Evolutionary conservation across 2,329 filamentous ascomycete genomes (phyloP).

Genomic region (Microcyclosporella mali): DNA sequence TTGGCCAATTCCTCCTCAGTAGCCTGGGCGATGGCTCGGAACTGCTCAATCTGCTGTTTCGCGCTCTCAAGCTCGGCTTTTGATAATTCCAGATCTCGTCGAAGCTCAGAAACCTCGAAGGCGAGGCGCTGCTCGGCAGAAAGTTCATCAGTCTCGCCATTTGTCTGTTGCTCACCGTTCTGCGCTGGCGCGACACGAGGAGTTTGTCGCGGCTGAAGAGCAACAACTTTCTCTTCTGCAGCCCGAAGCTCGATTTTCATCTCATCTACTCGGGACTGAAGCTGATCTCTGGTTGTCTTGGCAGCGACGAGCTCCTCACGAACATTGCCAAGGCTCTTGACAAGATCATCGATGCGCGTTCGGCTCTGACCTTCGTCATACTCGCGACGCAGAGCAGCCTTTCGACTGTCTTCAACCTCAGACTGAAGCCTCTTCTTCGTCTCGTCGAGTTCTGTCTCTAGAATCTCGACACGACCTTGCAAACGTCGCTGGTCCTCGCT

Average conservation of each 20-base stretch:
- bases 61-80: conserved; percentile 74
- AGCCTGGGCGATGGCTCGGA: conserved; percentile 78
- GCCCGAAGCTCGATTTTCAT: conserved; percentile 80
- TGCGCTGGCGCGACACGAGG: conserved; percentile 45
- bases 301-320: conserved; percentile 80
- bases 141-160: conserved; percentile 48
- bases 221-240: conserved; percentile 78
- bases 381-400: conserved; percentile 75
- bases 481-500: conserved; percentile 74
- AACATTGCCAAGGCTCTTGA: conserved; percentile 68
- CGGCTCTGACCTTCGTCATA: conserved; percentile 84
- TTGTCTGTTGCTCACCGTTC: conserved; percentile 40
- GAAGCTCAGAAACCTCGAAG: conserved; percentile 77
- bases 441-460: conserved; percentile 71
- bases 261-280: conserved; percentile 84
- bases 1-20: conserved; percentile 82
- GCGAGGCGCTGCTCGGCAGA: conserved; percentile 72
- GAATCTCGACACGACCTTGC: conserved; percentile 66
- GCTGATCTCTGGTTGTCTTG: conserved; percentile 82
- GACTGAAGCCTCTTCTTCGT: conserved; percentile 78
- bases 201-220: conserved; percentile 73
- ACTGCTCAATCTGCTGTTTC: conserved; percentile 76
- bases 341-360: conserved; percentile 87
- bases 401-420: conserved; percentile 78
- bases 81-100: conserved; percentile 76